These are phyloP conservation scores for Purpureocillium takamizusanense DNA, from an alignment of 2,329 filamentous ascomycete genomes.

Conservation along the genomic window DNA sequence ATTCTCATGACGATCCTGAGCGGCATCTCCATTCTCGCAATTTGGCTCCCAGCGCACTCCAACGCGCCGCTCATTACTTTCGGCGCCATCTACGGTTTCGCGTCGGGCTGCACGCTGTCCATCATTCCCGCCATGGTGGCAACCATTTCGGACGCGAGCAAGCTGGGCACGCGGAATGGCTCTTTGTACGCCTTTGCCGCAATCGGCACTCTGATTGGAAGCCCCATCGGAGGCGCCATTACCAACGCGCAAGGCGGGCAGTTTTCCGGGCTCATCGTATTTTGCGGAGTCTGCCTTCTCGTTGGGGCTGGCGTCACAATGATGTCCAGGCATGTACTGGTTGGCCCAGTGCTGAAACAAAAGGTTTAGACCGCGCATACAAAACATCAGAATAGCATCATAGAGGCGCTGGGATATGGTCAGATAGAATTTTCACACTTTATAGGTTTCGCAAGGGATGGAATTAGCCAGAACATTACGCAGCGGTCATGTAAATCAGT, in stretches of 20 bases:
- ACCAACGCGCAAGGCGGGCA: background rate
- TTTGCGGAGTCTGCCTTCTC: too few species aligned
- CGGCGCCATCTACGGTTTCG: conserved; percentile 23
- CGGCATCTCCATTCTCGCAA: conserved; percentile 16
- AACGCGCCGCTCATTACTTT: conserved; percentile 18
- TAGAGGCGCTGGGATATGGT: too few species aligned
- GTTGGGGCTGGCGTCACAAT: too few species aligned
- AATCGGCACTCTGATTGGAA: conserved; percentile 10
- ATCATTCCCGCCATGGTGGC: conserved; percentile 5
- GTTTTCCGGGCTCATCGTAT: too few species aligned
- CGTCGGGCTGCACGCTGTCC: conserved; percentile 14
- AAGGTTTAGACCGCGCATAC: too few species aligned
- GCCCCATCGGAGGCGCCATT: conserved; percentile 13
- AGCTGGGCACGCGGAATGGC: conserved; percentile 47
- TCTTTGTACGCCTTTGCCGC: conserved; percentile 7
- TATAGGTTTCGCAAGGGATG: too few species aligned
- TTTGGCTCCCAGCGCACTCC: conserved; percentile 26
- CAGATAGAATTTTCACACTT: too few species aligned
- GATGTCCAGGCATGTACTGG: too few species aligned
- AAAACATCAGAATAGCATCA: too few species aligned
- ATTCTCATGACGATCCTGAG: conserved; percentile 34
- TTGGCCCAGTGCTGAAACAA: too few species aligned
- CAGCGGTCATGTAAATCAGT: too few species aligned
- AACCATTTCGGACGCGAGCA: conserved; percentile 21
- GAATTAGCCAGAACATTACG: too few species aligned